phyloP scores from a whole-genome alignment of 768 basidiomycete genomes.

The Dioszegia aurantiaca region DNA sequence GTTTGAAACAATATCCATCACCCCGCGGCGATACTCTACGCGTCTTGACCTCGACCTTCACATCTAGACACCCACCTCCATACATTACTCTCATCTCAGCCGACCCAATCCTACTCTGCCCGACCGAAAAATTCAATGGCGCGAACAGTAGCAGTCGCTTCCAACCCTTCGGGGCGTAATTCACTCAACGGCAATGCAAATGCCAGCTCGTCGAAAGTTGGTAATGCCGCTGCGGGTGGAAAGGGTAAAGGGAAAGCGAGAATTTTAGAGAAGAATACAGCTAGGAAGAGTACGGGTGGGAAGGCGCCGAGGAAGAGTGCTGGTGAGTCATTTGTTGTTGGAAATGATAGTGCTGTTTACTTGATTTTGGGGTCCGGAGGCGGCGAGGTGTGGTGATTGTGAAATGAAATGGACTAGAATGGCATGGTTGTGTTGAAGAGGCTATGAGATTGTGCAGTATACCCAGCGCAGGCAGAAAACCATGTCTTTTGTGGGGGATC shows the following conservation, averaged over 20 bases:
- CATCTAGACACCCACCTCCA: neutral
- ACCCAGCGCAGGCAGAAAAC: too few relatives aligned
- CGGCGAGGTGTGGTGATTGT: too few relatives aligned
- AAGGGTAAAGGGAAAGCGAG: slow-evolving; percentile 13
- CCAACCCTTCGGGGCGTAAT: slow-evolving; percentile 11
- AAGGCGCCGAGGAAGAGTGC: slow-evolving; percentile 54
- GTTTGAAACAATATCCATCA: too few relatives aligned
- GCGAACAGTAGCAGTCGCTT: slow-evolving; percentile 1
- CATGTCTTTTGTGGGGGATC: too few relatives aligned
- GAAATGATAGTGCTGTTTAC: neutral
- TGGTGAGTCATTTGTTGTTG: slow-evolving; percentile 22
- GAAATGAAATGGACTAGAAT: too few relatives aligned
- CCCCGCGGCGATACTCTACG: too few relatives aligned
- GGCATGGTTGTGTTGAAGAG: too few relatives aligned
- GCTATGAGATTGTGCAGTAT: too few relatives aligned
- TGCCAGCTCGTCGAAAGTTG: too few relatives aligned
- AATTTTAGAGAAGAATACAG: slow-evolving; percentile 57
- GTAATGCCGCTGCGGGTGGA: neutral
- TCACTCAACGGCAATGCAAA: neutral
- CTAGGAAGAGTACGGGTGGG: slow-evolving; percentile 81
- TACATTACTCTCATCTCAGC: too few relatives aligned
- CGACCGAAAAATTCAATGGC: slow-evolving; percentile 9
- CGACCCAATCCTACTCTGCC: too few relatives aligned
- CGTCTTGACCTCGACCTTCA: neutral
- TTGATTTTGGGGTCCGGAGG: neutral